Percentiles rank a stretch among this genome's conserved stretches.
phyloP scores from a whole-genome alignment of 1,284 basidiomycete species.

The Melampsora occidentalis region DNA sequence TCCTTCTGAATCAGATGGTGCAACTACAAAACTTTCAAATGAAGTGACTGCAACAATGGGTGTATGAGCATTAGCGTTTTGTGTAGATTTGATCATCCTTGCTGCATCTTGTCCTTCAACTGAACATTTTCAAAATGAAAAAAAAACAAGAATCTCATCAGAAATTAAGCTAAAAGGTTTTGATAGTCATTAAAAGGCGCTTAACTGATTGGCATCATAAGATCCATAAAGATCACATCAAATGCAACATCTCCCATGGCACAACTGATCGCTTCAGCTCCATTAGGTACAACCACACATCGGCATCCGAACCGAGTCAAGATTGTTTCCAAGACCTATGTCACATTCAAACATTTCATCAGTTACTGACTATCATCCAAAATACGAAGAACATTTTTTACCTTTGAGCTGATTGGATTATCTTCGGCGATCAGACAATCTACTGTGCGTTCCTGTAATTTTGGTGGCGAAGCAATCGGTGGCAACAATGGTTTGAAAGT shows the following conservation, averaged over 20 bases:
- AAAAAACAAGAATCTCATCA: not conserved
- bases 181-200: constrained; percentile 68
- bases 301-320: constrained; percentile 87
- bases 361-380: constrained; percentile 46
- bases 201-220: constrained; percentile 54
- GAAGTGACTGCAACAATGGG: constrained; percentile 79
- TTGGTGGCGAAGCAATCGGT: constrained; percentile 49
- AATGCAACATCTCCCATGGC: constrained; percentile 86
- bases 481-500: constrained; percentile 43
- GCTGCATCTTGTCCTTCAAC: constrained; percentile 90
- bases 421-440: constrained; percentile 93
- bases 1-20: constrained; percentile 54
- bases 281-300: constrained; percentile 89
- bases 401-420: constrained; percentile 89
- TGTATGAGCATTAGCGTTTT: constrained; percentile 79
- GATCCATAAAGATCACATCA: constrained; percentile 58
- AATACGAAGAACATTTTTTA: constrained; percentile 18
- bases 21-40: constrained; percentile 44
- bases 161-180: constrained; percentile 57
- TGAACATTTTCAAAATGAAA: constrained; percentile 48
- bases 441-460: constrained; percentile 58
- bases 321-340: constrained; percentile 79
- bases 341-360: constrained; percentile 20
- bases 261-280: constrained; percentile 90
- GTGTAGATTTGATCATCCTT: constrained; percentile 89